Percentiles rank a stretch among this genome's conserved stretches.
These are phyloP conservation scores for Coniferiporia sulphurascens DNA, from an alignment of 1,284 basidiomycete species.

Conservation along the genomic window DNA sequence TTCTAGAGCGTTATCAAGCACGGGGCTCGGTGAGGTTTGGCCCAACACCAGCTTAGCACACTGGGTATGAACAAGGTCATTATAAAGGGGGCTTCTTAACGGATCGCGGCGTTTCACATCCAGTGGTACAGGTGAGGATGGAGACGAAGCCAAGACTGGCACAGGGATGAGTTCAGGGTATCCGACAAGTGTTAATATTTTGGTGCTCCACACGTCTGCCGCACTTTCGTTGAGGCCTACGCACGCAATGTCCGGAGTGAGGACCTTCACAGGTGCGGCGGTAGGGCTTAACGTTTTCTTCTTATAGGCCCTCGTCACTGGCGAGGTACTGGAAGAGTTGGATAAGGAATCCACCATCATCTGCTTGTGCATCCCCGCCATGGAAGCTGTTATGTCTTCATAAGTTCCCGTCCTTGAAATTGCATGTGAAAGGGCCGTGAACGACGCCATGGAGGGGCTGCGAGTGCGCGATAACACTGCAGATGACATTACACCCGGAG, in stretches of 20 bases:
- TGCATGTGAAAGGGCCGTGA: slow-evolving; percentile 14
- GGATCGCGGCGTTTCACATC: slow-evolving; percentile 5
- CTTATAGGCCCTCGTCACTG: slow-evolving; percentile 2
- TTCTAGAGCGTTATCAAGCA: neutral
- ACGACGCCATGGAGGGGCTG: slow-evolving; percentile 33
- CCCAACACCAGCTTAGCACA: slow-evolving; percentile 3
- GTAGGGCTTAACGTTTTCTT: slow-evolving; percentile 13
- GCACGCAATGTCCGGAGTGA: slow-evolving; percentile 45
- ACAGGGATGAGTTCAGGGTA: slow-evolving; percentile 62
- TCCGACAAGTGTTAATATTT: slow-evolving; percentile 68
- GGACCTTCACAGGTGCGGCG: slow-evolving; percentile 36
- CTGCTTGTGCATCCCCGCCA: neutral
- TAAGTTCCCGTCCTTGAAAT: slow-evolving; percentile 3
- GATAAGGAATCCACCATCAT: neutral
- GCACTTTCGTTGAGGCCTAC: slow-evolving; percentile 47
- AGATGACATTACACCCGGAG: slow-evolving; percentile 25
- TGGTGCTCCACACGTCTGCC: slow-evolving; percentile 65
- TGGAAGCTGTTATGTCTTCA: neutral
- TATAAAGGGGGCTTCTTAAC: slow-evolving; percentile 4
- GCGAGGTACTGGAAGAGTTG: slow-evolving; percentile 2
- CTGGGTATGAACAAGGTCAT: neutral
- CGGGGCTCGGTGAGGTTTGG: neutral
- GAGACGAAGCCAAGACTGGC: slow-evolving; percentile 12
- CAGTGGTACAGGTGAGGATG: slow-evolving; percentile 9
- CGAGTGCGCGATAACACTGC: slow-evolving; percentile 43